phyloP scores from a whole-genome alignment of 768 basidiomycete species.

The Termitomyces eurrhizus region DNA sequence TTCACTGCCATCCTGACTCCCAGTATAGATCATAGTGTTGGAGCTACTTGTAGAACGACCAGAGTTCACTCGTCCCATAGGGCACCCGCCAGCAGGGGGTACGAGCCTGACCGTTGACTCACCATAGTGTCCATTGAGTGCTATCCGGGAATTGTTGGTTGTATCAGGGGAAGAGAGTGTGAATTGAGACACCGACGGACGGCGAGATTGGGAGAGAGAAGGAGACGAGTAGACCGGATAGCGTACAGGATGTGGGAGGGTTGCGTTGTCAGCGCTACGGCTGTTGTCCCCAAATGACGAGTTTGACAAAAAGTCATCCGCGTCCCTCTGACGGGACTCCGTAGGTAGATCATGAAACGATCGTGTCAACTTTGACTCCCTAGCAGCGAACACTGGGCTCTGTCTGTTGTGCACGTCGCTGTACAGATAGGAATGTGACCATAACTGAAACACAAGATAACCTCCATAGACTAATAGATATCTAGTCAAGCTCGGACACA shows the following conservation, averaged over 20 bases:
- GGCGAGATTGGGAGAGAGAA: background rate
- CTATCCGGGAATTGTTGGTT: background rate
- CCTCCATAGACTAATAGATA: conserved; percentile 56
- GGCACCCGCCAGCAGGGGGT: conserved; percentile 5
- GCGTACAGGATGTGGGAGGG: background rate
- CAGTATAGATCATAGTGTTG: conserved; percentile 3
- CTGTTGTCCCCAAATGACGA: background rate
- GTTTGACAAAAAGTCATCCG: background rate
- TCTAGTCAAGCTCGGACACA: background rate
- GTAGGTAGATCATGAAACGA: background rate
- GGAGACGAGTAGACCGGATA: conserved; percentile 2
- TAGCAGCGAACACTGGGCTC: conserved; percentile 33
- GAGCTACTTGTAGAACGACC: conserved; percentile 2
- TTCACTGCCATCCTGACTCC: conserved; percentile 6
- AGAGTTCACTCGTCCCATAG: conserved; percentile 7
- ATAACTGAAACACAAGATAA: conserved; percentile 77
- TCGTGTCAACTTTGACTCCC: background rate
- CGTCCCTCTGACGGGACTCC: background rate
- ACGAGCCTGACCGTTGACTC: conserved; percentile 18
- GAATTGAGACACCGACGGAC: background rate
- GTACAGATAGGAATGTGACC: conserved; percentile 74
- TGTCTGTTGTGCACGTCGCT: conserved; percentile 41
- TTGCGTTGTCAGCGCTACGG: background rate
- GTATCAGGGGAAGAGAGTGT: conserved; percentile 1
- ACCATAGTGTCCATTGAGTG: conserved; percentile 8